Base-by-base conservation (phyloP, 2,329 filamentous ascomycete species). In the Drechslerella dactyloides region DNA sequence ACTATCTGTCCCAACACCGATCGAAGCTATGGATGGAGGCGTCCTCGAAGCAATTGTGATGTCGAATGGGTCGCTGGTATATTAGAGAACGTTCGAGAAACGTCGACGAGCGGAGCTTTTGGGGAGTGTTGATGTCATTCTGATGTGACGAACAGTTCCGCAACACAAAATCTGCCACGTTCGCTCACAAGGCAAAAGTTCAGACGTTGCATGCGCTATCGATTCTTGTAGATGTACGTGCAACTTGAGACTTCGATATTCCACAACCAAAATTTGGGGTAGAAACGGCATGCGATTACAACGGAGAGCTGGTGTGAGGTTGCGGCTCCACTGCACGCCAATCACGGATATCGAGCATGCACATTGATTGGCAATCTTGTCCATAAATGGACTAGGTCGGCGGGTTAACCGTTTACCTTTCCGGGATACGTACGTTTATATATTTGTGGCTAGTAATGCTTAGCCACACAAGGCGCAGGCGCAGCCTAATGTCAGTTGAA, bases 371-470 rank as follows among this genome's bases (percentile, higher is more conserved):
- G 63, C 54, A 59, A 44, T 55, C 13, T 24, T 7, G 15, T 21
- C 63, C n/a, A 10, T 17, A 23, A 48, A 23, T 19, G 40, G 50
- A 50, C 24, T 48, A 48, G 48, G 17, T 30, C 15, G n/a, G 35
- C 15, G 63, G 60, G 53, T 68, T n/a, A n/a, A n/a, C n/a, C n/a
- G n/a, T 21, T 68, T 68, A 53, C 63, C 63, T 55, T 19, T 68
- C 50, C 54, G 10, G 63, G 63, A 17, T 23, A 60, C 54, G 21
- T 58, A n/a, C n/a, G n/a, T 65, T 65, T 53, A 44, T 46, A 8
- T n/a, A n/a, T n/a, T n/a, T n/a, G n/a, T n/a, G n/a, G n/a, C n/a
- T n/a, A n/a, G n/a, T 33, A 21, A 35, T n/a, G 27, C 27, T 24
- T 19, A 37, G 62, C 30, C 52, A 37, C 6, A 23, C 4, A n/a